Conservation (phyloP, 1,284 basidiomycete genomes). For the Macrocybe sp. region DNA sequence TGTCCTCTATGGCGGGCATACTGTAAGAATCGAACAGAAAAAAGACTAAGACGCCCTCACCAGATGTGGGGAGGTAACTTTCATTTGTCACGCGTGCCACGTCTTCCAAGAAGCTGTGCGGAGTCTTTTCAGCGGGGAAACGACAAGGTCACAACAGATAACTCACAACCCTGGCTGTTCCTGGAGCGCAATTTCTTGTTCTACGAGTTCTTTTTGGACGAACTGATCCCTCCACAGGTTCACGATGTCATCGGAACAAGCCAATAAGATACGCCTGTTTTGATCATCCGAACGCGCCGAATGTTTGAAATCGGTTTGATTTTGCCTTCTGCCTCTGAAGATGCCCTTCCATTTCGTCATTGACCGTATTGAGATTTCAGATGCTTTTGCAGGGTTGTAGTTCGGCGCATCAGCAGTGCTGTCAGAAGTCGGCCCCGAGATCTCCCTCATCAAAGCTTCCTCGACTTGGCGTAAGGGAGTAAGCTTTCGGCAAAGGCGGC, state of each 20-base stretch:
- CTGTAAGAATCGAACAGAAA: conserved; percentile 1
- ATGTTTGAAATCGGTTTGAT: conserved; percentile 12
- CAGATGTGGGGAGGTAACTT: conserved; percentile 47
- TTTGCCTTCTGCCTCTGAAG: conserved; percentile 23
- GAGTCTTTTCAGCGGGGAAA: conserved; percentile 7
- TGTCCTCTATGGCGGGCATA: conserved; percentile 38
- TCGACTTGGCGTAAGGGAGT: conserved; percentile 54
- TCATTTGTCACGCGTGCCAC: conserved; percentile 43
- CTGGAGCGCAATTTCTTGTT: conserved; percentile 40
- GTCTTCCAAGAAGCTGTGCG: conserved; percentile 51
- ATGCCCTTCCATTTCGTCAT: conserved; percentile 45
- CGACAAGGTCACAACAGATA: neutral
- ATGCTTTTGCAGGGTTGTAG: conserved; percentile 37
- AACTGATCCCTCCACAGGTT: conserved; percentile 42
- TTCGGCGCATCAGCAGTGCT: conserved; percentile 6
- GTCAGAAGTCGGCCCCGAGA: conserved; percentile 23
- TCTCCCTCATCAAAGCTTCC: conserved; percentile 36
- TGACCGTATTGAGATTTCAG: conserved; percentile 44
- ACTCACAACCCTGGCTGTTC: conserved; percentile 59
- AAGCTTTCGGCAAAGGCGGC: conserved; percentile 44
- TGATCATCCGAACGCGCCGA: conserved; percentile 34
- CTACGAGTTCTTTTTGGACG: conserved; percentile 35
- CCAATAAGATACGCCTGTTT: conserved; percentile 41
- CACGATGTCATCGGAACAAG: conserved; percentile 50
- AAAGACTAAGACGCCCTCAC: conserved; percentile 24